Evolutionary conservation across 179 eudicot genomes (phyloP), one percentile per base, ranked within the genome.

Genomic region (Kewa caespitosa): DNA sequence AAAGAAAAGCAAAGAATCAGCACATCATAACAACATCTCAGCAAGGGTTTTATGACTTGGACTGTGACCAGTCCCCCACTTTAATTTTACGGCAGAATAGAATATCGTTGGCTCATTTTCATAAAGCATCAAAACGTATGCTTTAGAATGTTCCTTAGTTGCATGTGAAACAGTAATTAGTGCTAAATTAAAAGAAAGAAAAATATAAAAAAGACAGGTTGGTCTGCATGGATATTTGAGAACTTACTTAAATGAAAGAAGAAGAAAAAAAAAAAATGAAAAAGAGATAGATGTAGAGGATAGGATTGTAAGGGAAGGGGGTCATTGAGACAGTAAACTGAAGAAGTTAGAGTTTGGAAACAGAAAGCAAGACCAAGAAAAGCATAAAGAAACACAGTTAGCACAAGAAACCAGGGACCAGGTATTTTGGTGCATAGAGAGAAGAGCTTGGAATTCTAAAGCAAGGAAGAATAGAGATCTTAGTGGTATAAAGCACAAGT

Each of bases 381-480:
- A 87, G 89, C 86, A 86, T 77, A 90, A 87, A 87, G 87, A 85
- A 82, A 82, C 83, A 78, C 79, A 87, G 78, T 77, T 78, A 80
- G 88, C 92, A 80, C 90, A 87, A 85, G 85, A 85, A 88, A 88
- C 89, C 87, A 90, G 82, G 93, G 79, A 62, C 41, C 61, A 65
- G 63, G 48, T 72, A 70, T 67, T 82, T 82, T 72, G 81, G 38
- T 85, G 90, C 93, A 87, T 87, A 70, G 95, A 84, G 80, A 86
- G 82, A 81, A 85, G 96, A 87, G 91, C 96, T 88, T 86, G 87
- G 91, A 92, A 91, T 89, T 89, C 92, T 82, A 91, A 93, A 92
- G 96, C 86, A 78, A 82, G 78, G 41, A 78, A 85, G 76, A 80
- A n/a, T n/a, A 80, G 70, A 77, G 84, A 88, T 86, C 89, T 83